These are phyloP conservation scores for Helichrysum umbraculigerum DNA, from an alignment of 129 eudicot genomes.

Conservation along the genomic window DNA sequence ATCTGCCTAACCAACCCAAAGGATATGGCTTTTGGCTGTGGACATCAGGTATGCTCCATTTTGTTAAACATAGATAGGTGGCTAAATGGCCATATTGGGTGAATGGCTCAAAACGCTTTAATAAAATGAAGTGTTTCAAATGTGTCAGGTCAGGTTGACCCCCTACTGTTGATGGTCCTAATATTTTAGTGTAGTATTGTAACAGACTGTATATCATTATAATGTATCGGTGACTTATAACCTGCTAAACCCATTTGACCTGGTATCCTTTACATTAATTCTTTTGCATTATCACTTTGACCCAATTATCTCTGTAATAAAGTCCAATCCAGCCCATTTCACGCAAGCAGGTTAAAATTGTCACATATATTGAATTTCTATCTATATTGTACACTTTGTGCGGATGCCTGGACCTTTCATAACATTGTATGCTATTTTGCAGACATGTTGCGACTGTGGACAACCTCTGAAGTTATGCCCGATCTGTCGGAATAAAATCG, in stretches of 20 bases:
- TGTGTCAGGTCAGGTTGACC: background rate
- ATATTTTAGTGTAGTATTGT: background rate
- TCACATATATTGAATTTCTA: background rate
- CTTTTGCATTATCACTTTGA: background rate
- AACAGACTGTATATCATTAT: too few species aligned
- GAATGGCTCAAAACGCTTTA: background rate
- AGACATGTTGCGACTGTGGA: constrained; percentile 96
- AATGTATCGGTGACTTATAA: too few species aligned
- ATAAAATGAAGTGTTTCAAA: background rate
- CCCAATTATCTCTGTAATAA: background rate
- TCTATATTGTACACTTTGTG: background rate
- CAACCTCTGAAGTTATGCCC: constrained; percentile 71
- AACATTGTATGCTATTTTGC: constrained; percentile 21
- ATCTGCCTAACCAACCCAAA: constrained; percentile 77
- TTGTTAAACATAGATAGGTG: background rate
- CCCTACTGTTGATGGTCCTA: background rate
- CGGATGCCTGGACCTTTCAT: background rate
- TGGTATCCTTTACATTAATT: background rate
- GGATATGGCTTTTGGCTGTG: constrained; percentile 97
- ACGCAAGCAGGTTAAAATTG: background rate
- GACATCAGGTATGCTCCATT: constrained; percentile 76
- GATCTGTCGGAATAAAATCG: constrained; percentile 69
- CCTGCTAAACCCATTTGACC: background rate
- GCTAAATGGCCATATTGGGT: background rate
- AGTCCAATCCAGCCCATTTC: background rate